phyloP scores from a whole-genome alignment of 371 early-diverging fungal species.

The Mortierella sp. region DNA sequence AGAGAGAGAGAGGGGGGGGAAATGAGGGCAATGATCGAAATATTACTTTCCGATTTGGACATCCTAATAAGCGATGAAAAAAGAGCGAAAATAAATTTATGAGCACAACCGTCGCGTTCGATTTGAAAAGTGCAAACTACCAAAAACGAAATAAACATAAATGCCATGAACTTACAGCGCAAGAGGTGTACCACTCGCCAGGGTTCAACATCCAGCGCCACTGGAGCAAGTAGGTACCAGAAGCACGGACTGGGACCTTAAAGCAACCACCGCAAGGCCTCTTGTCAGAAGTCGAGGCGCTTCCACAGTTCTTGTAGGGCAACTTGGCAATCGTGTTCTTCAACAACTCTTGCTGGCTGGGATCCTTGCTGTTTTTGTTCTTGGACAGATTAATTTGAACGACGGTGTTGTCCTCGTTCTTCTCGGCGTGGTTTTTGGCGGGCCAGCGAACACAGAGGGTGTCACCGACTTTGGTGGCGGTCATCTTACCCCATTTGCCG shows the following conservation, averaged over 20 bases:
- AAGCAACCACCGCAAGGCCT: constrained; percentile 41
- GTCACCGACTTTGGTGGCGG: constrained; percentile 34
- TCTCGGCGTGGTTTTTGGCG: constrained; percentile 42
- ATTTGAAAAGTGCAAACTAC: no score
- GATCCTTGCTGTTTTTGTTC: constrained; percentile 15
- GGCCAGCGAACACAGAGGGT: constrained; percentile 54
- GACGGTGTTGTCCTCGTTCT: constrained; percentile 28
- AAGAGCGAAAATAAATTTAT: no score
- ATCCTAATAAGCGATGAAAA: no score
- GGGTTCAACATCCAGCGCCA: constrained; percentile 38
- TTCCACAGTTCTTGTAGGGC: constrained; percentile 40
- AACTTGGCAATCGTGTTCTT: constrained; percentile 10
- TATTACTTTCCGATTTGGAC: no score
- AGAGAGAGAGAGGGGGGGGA: no score
- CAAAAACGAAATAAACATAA: no score
- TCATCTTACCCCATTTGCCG: constrained; percentile 40
- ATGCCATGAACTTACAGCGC: constrained; percentile 51
- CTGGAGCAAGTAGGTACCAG: constrained; percentile 21
- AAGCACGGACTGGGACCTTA: constrained; percentile 22
- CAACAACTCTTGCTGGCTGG: constrained; percentile 13
- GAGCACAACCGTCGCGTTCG: no score
- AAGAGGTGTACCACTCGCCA: constrained; percentile 50
- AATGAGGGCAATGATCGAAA: no score
- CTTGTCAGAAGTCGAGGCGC: constrained; percentile 3
- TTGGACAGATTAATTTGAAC: constrained; percentile 39